These are phyloP conservation scores for Komagataella pseudopastoris DNA, from an alignment of 805 yeast species.

Conservation along the genomic window DNA sequence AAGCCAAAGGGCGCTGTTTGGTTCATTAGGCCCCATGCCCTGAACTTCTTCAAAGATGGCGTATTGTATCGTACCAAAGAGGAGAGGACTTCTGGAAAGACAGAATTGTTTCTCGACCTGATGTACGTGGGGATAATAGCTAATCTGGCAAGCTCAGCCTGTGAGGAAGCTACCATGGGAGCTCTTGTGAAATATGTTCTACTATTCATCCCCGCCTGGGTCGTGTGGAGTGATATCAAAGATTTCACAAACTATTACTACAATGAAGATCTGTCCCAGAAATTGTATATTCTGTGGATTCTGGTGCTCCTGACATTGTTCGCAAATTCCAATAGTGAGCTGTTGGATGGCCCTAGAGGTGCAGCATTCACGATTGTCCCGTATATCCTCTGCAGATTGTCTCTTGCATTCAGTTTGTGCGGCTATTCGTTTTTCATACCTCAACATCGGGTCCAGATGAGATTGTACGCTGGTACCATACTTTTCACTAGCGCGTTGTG, in stretches of 20 bases:
- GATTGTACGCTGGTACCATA: conserved; percentile 21
- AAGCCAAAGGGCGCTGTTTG: conserved; percentile 19
- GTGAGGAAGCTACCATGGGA: conserved; percentile 33
- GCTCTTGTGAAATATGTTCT: conserved; percentile 33
- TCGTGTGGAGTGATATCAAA: conserved; percentile 51
- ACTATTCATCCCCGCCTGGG: conserved; percentile 45
- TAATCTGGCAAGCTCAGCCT: conserved; percentile 39
- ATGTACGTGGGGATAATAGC: conserved; percentile 53
- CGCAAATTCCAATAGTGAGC: conserved; percentile 30
- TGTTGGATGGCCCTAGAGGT: conserved; percentile 21
- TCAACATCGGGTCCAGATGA: conserved; percentile 37
- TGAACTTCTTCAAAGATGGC: conserved; percentile 48
- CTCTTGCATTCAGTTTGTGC: conserved; percentile 18
- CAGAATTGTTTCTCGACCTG: conserved; percentile 50
- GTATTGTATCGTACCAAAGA: conserved; percentile 38
- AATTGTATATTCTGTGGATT: conserved; percentile 37
- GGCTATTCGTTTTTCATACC: conserved; percentile 31
- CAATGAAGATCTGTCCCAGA: conserved; percentile 45
- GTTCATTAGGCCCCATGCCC: conserved; percentile 40
- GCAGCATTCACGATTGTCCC: conserved; percentile 33
- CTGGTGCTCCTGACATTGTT: conserved; percentile 33
- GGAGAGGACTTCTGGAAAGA: conserved; percentile 36
- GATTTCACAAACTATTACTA: conserved; percentile 53
- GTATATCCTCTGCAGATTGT: conserved; percentile 31
- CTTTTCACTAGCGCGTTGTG: conserved; percentile 26